Evolutionary conservation across 2,329 filamentous ascomycete species (phyloP).

Genomic region (Botrytis galanthina): DNA sequence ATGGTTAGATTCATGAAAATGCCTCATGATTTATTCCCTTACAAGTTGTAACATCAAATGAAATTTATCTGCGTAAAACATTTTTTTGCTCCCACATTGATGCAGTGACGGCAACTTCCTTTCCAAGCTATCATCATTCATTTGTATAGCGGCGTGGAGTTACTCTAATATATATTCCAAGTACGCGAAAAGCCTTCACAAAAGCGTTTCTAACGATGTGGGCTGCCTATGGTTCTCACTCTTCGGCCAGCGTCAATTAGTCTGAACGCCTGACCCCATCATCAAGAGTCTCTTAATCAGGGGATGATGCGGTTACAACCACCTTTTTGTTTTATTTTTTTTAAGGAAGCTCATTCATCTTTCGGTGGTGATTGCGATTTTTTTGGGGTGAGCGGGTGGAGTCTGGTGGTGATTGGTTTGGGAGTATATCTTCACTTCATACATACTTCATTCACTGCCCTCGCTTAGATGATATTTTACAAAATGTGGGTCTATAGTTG

Average conservation of each 20-base stretch:
- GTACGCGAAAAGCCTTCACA: neutral
- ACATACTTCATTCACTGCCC: neutral
- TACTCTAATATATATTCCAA: neutral
- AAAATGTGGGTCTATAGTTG: neutral
- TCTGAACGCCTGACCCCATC: neutral
- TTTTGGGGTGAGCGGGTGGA: neutral
- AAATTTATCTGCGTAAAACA: neutral
- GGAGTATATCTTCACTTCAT: neutral
- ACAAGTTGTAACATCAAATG: too few relatives aligned
- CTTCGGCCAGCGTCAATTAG: neutral
- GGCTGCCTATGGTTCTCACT: neutral
- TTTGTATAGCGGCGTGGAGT: neutral
- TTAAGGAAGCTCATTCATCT: neutral
- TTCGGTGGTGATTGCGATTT: neutral
- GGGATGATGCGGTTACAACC: neutral
- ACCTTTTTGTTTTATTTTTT: neutral
- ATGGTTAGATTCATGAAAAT: too few relatives aligned
- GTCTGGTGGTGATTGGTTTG: neutral
- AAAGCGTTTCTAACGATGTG: constrained; percentile 10
- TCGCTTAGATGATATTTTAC: neutral
- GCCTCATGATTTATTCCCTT: too few relatives aligned
- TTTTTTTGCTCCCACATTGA: neutral
- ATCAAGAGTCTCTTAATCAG: constrained; percentile 4
- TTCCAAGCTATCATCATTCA: neutral
- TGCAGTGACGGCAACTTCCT: neutral